Base-by-base conservation (phyloP, 2,329 filamentous ascomycete species). In the Xylaria sp. region DNA sequence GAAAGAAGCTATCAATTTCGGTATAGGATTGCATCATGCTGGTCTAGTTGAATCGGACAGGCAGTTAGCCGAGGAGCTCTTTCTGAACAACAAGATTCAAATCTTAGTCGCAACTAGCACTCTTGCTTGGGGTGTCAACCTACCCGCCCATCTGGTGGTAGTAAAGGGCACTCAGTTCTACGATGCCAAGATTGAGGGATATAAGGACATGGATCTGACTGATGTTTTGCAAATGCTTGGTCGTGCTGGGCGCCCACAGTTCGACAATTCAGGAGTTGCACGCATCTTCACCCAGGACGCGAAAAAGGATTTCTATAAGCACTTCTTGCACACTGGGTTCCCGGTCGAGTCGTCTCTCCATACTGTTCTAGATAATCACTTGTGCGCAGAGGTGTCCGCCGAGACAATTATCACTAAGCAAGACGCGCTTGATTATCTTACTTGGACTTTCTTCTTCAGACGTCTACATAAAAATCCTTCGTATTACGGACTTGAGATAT, bases 361-460 rank as follows among this genome's bases (percentile, higher is more conserved):
- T 81, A 97, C 97, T 23, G 96, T 98, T 0, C 85, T 99, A 8
- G 95, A 98, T 81, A 97, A 99, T 83, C 97, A 99, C 86, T 86
- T 99, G 79, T 92, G 94, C 70, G 96, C 96, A 68, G 96, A 99
- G 82, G 90, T 98, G 5, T 97, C 94, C 0, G 93, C 96, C 0
- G 94, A 93, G 73, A 99, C 96, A 0, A 93, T 99, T 60, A 85
- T 91, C 37, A 97, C 94, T 9, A 98, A 98, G 81, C 96, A 99
- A 81, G 96, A 99, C 81, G 96, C 96, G 0, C 87, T 99, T 3
- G 97, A 99, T 80, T 99, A 99, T 78, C 83, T 99, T 62, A 99
- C 96, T 0, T 99, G 97, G 96, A 99, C 97, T 0, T 99, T 99
- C 84, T 99, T 99, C 87, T 99, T 99, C 87, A 90, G 97, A 2